Evolutionary conservation across 306 rosid species (phyloP), one percentile per base, ranked within the genome.

Genomic region (Lathyrus aphaca): DNA sequence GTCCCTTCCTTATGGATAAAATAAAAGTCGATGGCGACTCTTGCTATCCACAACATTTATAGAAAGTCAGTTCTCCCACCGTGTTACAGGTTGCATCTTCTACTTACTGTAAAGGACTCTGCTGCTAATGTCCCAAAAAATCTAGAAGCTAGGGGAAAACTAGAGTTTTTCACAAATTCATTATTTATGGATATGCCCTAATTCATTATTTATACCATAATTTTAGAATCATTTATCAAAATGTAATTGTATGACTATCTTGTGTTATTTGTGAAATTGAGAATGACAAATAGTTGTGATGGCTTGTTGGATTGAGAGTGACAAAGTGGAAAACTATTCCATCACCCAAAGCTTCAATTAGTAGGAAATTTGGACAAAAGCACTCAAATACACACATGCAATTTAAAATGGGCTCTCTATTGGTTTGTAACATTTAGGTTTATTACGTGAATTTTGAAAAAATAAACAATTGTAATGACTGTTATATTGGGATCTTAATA

Each of bases 131-230:
- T 94, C 80, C 98, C 98, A 29, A 90, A 94, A 81, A 94, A 94
- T 84, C 95, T 94, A 73, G 98, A 94, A 88, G 97, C 98, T 35
- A 83, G 98, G 74, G 87, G 98, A 87, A 87, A 97, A 87, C 77
- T 94, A 60, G 91, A 90, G 82, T 94, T 94, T 77, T 94, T 94
- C 57, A 21, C 97, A 57, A 94, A 94, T 84, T 94, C 98, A 16
- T 87, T 94, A 70, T 94, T 94, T 77, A 94, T 94, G 98, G 92
- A 88, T 79, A 85, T 90, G 88, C 98, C 98, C n/a, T n/a, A n/a
- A n/a, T n/a, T n/a, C n/a, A n/a, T n/a, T 19, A 49, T 35, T 56
- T 29, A 67, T 32, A 45, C 23, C 8, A 42, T 62, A 61, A 12
- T 71, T 29, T 53, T 44, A 76, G n/a, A 62, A 55, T 58, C 27